Evolutionary conservation across 2,329 filamentous ascomycete species (phyloP).

Genomic region (Penicillium verrucosum): DNA sequence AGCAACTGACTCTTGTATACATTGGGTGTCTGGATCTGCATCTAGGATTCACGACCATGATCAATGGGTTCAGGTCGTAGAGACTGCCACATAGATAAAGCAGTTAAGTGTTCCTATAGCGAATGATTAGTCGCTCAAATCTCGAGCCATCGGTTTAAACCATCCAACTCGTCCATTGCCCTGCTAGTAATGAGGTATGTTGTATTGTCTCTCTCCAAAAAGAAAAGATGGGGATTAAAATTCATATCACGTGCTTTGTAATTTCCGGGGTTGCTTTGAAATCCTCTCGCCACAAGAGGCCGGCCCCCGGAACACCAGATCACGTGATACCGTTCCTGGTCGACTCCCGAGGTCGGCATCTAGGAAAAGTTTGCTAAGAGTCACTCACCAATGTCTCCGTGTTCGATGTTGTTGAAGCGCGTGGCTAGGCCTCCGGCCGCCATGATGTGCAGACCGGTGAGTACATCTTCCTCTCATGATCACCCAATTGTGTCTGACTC

Average conservation of each 20-base stretch:
- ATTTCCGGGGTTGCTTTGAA: constrained; percentile 3
- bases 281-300: neutral
- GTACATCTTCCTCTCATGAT: neutral
- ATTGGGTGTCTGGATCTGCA: neutral
- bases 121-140: neutral
- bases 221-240: neutral
- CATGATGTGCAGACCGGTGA: neutral
- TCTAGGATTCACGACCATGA: too few relatives aligned
- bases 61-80: neutral
- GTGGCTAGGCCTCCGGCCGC: neutral
- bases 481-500: neutral
- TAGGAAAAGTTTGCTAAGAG: neutral
- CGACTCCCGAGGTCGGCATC: neutral
- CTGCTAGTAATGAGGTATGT: neutral
- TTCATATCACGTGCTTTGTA: neutral
- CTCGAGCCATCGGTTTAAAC: neutral
- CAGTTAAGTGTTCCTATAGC: too few relatives aligned
- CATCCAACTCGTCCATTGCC: neutral
- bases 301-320: neutral
- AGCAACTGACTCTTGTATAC: neutral
- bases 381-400: constrained; percentile 6
- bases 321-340: neutral
- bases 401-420: constrained; percentile 5
- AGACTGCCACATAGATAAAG: neutral
- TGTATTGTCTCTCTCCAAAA: neutral